Evolutionary conservation across 352 stramenopile species (phyloP), one percentile per base, ranked within the genome.

Genomic region (Phytophthora palmivora): DNA sequence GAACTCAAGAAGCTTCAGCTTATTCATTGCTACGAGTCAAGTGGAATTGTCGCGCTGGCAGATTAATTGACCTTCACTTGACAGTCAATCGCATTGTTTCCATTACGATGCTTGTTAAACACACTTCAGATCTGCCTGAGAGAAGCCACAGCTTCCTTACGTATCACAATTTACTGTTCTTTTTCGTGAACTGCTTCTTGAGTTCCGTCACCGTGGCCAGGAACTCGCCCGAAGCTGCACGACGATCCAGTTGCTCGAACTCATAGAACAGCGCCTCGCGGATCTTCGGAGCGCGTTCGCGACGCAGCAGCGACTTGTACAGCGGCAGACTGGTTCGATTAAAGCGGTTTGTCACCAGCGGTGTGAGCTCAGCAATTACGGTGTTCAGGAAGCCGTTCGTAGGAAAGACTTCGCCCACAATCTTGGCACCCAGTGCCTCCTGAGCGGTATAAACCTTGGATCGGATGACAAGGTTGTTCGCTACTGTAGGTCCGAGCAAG

Each of bases 1-100:
- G 81, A 91, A 53, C 83, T 92, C 59, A 89, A 88, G 70, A 92
- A 90, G 60, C 68, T 92, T 16, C 77, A 88, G 57, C 79, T 92
- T 46, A 82, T 92, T 60, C 84, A 92, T 72, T 91, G 76, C 67
- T 92, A 92, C 73, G 84, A 89, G 46, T 85, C 81, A 15, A 91
- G 81, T 37, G 84, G 84, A 42, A 85, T 92, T 69, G 78, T 92
- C 52, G 78, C 81, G 7, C 66, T 89, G 15, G 81, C 79, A 43
- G 81, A 92, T 63, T 92, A 64, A 12, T 36, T 32, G 26, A 15
- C 16, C 5, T 45, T 48, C 34, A 58, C 37, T 41, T 34, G 28
- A 39, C 32, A 56, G 10, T 39, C 28, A 34, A 46, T 37, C 19
- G 48, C 10, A 21, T 12, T 42, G 36, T 41, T 51, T 48, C 44